A percentile compares a stretch with the other conserved stretches of the same genome.
Evolutionary conservation across 1,284 basidiomycete genomes (phyloP).

Genomic region (Rhodotorula glutinis): DNA sequence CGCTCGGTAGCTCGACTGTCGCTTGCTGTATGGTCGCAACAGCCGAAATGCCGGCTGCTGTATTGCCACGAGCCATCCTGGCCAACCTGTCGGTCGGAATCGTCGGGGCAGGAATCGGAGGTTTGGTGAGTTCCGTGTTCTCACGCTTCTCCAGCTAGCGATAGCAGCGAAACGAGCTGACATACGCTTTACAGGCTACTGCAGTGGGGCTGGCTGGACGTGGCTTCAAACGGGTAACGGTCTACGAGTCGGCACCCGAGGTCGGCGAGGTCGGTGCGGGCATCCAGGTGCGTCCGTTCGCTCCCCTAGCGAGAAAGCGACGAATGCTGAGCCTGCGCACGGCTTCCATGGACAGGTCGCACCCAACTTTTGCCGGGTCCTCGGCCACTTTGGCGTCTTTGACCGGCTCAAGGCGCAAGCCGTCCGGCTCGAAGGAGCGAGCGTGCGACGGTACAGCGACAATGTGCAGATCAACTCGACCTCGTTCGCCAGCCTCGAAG

Average conservation of each 20-base stretch:
- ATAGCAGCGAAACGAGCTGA: neutral
- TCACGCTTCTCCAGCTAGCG: neutral
- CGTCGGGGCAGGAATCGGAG: constrained; percentile 54
- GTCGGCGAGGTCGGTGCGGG: constrained; percentile 42
- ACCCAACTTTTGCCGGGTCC: constrained; percentile 36
- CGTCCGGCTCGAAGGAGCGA: constrained; percentile 29
- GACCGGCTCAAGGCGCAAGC: constrained; percentile 30
- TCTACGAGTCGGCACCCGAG: constrained; percentile 36
- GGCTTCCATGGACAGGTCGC: constrained; percentile 12
- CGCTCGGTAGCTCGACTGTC: too few relatives aligned
- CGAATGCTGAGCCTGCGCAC: neutral
- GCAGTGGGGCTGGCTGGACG: constrained; percentile 11
- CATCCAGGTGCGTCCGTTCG: constrained; percentile 30
- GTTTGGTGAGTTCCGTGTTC: constrained; percentile 37
- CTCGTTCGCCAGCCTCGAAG: constrained; percentile 29
- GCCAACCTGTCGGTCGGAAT: constrained; percentile 37
- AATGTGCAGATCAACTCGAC: constrained; percentile 32
- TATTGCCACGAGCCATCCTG: constrained; percentile 16
- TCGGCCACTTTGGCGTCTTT: constrained; percentile 31
- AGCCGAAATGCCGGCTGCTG: constrained; percentile 13
- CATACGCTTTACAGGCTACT: neutral
- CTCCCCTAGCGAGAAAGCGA: too few relatives aligned
- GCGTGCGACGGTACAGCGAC: constrained; percentile 27
- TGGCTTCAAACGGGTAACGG: constrained; percentile 12
- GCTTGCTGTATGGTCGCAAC: neutral